These are phyloP conservation scores for Globisporangium spinosum DNA, from an alignment of 352 stramenopile genomes.

Conservation along the genomic window DNA sequence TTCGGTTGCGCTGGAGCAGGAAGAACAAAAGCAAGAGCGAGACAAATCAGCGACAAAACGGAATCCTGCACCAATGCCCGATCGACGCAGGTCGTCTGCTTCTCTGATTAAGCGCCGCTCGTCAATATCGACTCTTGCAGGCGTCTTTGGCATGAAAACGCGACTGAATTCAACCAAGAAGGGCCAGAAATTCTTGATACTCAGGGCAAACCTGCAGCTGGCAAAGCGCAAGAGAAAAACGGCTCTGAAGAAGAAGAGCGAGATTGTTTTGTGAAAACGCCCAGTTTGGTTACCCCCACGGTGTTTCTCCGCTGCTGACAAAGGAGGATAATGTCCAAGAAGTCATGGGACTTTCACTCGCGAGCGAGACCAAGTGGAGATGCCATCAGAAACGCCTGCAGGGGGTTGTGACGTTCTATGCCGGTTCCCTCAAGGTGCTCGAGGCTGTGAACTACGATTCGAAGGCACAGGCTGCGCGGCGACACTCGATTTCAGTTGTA, in stretches of 20 bases:
- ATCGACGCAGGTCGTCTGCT: background rate
- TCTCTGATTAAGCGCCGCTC: background rate
- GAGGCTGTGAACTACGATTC: conserved; percentile 16
- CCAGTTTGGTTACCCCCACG: background rate
- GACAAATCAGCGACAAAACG: background rate
- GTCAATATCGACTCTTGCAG: conserved; percentile 3
- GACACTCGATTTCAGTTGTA: conserved; percentile 28
- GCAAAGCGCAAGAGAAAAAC: background rate
- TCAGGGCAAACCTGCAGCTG: background rate
- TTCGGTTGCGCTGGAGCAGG: background rate
- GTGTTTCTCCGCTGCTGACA: background rate
- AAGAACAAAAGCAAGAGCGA: background rate
- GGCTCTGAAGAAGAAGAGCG: background rate
- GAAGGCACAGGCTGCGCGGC: conserved; percentile 13
- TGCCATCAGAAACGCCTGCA: conserved; percentile 40
- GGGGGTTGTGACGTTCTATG: conserved; percentile 34
- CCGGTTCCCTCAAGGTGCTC: conserved; percentile 22
- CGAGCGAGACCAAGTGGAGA: conserved; percentile 35
- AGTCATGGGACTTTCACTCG: conserved; percentile 17
- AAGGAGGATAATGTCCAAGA: background rate
- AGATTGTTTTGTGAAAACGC: background rate
- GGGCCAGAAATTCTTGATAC: background rate
- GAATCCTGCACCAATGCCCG: background rate
- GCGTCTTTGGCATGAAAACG: conserved; percentile 3
- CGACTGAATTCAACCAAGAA: conserved; percentile 7